Base-by-base conservation (phyloP, 2,329 filamentous ascomycete species). In the Akanthomyces lecanii region DNA sequence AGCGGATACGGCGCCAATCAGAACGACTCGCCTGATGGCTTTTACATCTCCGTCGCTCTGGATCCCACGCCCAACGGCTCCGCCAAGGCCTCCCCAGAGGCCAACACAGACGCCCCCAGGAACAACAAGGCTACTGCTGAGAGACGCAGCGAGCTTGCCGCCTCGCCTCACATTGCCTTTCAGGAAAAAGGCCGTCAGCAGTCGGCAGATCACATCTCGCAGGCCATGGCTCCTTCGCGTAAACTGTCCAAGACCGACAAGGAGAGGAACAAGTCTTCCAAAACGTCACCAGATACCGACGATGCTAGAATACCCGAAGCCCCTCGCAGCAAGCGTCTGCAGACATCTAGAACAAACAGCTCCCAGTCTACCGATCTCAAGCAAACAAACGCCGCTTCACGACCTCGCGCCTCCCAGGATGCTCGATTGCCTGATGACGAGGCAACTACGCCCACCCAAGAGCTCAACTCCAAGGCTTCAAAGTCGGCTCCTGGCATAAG, bases 141-240 rank as follows among this genome's bases (percentile, higher is more conserved):
- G 58, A 81, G 76, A 67, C 80, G 79, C 54, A 71, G 70, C 18
- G 82, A 83, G 50, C 82, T 82, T 1, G 78, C 79, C 62, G 73
- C 78, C 64, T 84, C 87, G 18, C 91, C 92, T n/a, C 92, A 97
- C 71, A 96, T 96, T 69, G 90, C 92, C 25, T 96, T 92, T 72
- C 92, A 96, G 73, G 91, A 96, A 70, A 95, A 93, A 75, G 85
- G 86, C 2, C 85, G 90, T 2, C 72, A 75, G 53, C 38, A 70
- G 21, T 87, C 87, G 0, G 85, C 86, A 3, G 85, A 88, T 12
- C 77, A 85, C 36, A 83, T 82, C 44, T 78, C 81, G 1, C 79
- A 83, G 53, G 76, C 79, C 28, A 87, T 80, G 69, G 75, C 77
- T 55, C 77, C 78, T 63, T 75, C 72, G 66, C 82, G 76, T 69